Percentiles rank a stretch among this genome's conserved stretches.
These are phyloP conservation scores for Entrophospora sp. DNA, from an alignment of 192 early-diverging fungal genomes.

Conservation along the genomic window DNA sequence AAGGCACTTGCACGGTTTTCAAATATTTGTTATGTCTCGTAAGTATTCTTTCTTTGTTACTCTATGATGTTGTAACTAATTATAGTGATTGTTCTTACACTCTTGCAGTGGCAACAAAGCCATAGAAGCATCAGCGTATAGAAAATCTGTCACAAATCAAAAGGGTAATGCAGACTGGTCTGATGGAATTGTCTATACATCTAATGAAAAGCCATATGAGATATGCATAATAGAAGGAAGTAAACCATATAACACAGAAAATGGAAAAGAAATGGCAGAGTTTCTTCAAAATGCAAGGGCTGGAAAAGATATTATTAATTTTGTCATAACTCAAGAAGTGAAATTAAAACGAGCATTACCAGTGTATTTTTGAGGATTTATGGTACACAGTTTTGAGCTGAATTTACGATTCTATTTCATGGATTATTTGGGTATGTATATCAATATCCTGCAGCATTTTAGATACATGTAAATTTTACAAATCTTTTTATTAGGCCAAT, in stretches of 20 bases:
- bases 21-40: slow-evolving; percentile 3
- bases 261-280: slow-evolving; percentile 8
- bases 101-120: slow-evolving; percentile 12
- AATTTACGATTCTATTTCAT: slow-evolving; percentile 16
- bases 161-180: slow-evolving; percentile 4
- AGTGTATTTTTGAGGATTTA: background rate
- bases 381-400: slow-evolving; percentile 12
- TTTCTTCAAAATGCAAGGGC: slow-evolving; percentile 7
- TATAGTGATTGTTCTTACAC: background rate
- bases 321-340: slow-evolving; percentile 11
- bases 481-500: slow-evolving; percentile 4
- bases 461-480: background rate
- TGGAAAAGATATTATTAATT: slow-evolving; percentile 20
- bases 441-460: background rate
- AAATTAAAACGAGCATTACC: slow-evolving; percentile 14
- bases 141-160: slow-evolving; percentile 9
- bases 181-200: slow-evolving; percentile 5
- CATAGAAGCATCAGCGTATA: slow-evolving; percentile 11
- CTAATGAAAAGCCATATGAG: slow-evolving; percentile 8
- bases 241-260: slow-evolving; percentile 1
- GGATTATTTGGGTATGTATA: slow-evolving; percentile 18
- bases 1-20: slow-evolving; percentile 11
- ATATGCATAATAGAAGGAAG: slow-evolving; percentile 11
- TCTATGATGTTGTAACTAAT: background rate
- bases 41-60: slow-evolving; percentile 13